Base-by-base conservation (phyloP, 768 basidiomycete species). In the Agaricus sinodeliciosus region DNA sequence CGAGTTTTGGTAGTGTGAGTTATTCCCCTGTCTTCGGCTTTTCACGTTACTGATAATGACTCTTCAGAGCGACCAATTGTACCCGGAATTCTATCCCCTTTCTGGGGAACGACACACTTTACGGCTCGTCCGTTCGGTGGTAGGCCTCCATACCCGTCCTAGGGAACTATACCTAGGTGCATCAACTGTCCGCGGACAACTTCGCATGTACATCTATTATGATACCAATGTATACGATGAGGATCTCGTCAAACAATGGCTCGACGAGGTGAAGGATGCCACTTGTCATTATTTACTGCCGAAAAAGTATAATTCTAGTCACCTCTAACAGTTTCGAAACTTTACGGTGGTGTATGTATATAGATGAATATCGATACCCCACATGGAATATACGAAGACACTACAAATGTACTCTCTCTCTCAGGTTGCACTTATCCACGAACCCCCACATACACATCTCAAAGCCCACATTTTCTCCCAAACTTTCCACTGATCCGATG, bases 401-500 rank as follows among this genome's bases (percentile, higher is more conserved):
- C 8, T 18, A 51, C 45, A 3, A 27, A 13, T 25, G 34, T 7
- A 49, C 22, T 22, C 22, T 2, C 22, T 22, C 22, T 22, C 39
- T 19, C n/a, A 37, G 18, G 28, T 47, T 34, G 37, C 45, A 35
- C 46, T 35, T 28, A 42, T 27, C 88, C 87, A 90, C 9, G 65
- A 59, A 9, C 88, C 88, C 25, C 85, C 85, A 67, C 88, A 91
- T 16, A 90, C 71, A 64, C 88, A 91, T 22, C 73, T 73, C 19
- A 60, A 63, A 28, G 63, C 64, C 83, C 82, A 89, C 58, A 71
- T 72, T 57, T 68, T 79, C 65, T 85, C 81, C 85, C 86, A 91
- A 16, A 73, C 68, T 46, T 66, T 72, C 87, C 88, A 73, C 47
- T 69, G 75, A 25, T 55, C 56, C 42, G 65, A 68, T n/a, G 64